These are phyloP conservation scores for Diaporthe citriasiana DNA, from an alignment of 2,329 filamentous ascomycete species.

Conservation along the genomic window DNA sequence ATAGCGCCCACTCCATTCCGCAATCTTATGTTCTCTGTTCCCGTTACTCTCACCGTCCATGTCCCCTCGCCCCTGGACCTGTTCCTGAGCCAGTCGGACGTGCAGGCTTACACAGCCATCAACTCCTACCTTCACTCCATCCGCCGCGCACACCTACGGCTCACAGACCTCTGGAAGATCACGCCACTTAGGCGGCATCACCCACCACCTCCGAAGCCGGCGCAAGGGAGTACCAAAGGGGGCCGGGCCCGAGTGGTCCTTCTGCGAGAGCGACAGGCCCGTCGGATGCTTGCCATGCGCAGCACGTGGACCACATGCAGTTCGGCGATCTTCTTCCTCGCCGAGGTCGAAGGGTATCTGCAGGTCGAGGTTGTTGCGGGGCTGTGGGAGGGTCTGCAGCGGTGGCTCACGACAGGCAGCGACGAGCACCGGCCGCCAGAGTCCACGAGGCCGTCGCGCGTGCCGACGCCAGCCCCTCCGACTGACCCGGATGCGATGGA, in stretches of 20 bases:
- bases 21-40: conserved; percentile 85
- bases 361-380: conserved; percentile 89
- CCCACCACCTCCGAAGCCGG: conserved; percentile 77
- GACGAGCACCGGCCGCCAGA: conserved; percentile 47
- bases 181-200: conserved; percentile 83
- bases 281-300: conserved; percentile 77
- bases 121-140: conserved; percentile 90
- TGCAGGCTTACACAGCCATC: conserved; percentile 85
- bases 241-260: conserved; percentile 72
- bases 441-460: conserved; percentile 36
- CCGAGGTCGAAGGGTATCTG: conserved; percentile 88
- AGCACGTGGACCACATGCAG: conserved; percentile 92
- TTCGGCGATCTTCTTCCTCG: conserved; percentile 89
- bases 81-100: conserved; percentile 82
- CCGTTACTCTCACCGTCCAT: conserved; percentile 78
- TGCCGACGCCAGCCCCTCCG: conserved; percentile 16
- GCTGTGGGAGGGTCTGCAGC: conserved; percentile 83
- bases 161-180: conserved; percentile 90
- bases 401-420: conserved; percentile 74
- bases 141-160: conserved; percentile 85
- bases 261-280: conserved; percentile 74
- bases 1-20: conserved; percentile 75
- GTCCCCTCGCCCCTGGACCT: conserved; percentile 87
- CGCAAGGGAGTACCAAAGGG: conserved; percentile 71
- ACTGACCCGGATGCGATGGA: conserved; percentile 30